A percentile compares a stretch with the other conserved stretches of the same genome.
Evolutionary conservation across 1,284 basidiomycete genomes (phyloP).

Genomic region (Ustanciosporium gigantosporum): DNA sequence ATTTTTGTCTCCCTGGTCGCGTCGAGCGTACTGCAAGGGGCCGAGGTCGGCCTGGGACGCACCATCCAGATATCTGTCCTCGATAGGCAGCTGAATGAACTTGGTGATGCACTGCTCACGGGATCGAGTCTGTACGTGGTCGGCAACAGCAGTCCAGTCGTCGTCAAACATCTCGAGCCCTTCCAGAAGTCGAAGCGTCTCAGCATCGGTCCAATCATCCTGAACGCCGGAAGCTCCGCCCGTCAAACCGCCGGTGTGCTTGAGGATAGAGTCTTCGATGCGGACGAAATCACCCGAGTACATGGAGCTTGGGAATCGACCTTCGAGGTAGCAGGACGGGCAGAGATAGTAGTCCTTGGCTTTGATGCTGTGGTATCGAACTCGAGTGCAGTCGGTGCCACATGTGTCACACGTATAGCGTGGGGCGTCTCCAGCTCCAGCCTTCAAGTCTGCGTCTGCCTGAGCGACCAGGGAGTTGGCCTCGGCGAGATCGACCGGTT

Average conservation of each 20-base stretch:
- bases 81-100: conserved; percentile 94
- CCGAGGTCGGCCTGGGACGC: conserved; percentile 67
- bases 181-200: conserved; percentile 84
- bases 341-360: conserved; percentile 75
- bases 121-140: conserved; percentile 86
- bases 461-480: conserved; percentile 51
- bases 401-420: conserved; percentile 88
- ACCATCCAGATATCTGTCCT: conserved; percentile 79
- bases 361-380: conserved; percentile 91
- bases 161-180: conserved; percentile 98
- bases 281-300: conserved; percentile 97
- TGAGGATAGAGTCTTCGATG: conserved; percentile 67
- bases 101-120: conserved; percentile 94
- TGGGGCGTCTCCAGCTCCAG: conserved; percentile 63
- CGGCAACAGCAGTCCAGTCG: conserved; percentile 88
- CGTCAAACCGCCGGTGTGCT: conserved; percentile 63
- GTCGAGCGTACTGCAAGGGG: conserved; percentile 69
- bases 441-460: conserved; percentile 66
- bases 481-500: conserved; percentile 49
- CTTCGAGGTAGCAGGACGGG: conserved; percentile 81
- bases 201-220: conserved; percentile 88
- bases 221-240: conserved; percentile 65
- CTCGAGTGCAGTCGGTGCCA: conserved; percentile 83
- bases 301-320: conserved; percentile 93
- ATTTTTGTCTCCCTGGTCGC: conserved; percentile 40